Percentiles rank a stretch among this genome's conserved stretches.
phyloP scores from a whole-genome alignment of 1,139 yeast genomes.

The Suhomyces taliae region DNA sequence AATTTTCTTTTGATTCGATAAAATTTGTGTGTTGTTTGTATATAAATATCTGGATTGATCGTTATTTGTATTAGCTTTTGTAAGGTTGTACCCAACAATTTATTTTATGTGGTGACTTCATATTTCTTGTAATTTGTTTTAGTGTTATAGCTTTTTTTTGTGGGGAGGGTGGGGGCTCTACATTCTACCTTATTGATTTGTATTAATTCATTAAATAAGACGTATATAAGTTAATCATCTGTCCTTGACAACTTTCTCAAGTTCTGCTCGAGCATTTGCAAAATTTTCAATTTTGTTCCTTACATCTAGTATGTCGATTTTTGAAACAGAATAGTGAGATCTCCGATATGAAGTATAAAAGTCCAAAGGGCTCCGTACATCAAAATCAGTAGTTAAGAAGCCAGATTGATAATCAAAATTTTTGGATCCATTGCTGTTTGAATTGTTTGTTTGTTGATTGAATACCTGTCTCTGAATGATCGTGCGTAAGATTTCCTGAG shows the following conservation, averaged over 20 bases:
- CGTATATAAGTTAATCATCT: background rate
- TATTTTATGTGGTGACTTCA: too few relatives aligned
- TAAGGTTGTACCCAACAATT: too few relatives aligned
- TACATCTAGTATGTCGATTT: slow-evolving; percentile 23
- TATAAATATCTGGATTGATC: too few relatives aligned
- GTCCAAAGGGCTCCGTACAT: slow-evolving; percentile 24
- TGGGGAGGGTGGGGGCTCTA: too few relatives aligned
- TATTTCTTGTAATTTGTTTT: too few relatives aligned
- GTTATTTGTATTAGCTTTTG: too few relatives aligned
- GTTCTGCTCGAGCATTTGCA: slow-evolving; percentile 23
- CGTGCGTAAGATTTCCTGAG: slow-evolving; percentile 3
- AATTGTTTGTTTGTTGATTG: slow-evolving; percentile 6
- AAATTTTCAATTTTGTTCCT: slow-evolving; percentile 23
- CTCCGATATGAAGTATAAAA: slow-evolving; percentile 16
- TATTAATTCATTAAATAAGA: too few relatives aligned
- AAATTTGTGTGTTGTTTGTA: too few relatives aligned
- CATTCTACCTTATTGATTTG: too few relatives aligned
- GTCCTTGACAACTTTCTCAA: slow-evolving; percentile 11
- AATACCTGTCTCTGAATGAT: slow-evolving; percentile 9
- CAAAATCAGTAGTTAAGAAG: slow-evolving; percentile 26
- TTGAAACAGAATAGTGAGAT: slow-evolving; percentile 13
- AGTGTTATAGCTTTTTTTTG: too few relatives aligned
- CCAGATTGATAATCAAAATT: slow-evolving; percentile 26
- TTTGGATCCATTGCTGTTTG: slow-evolving; percentile 7
- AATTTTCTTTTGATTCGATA: too few relatives aligned